Evolutionary conservation across 805 yeast genomes (phyloP).

Genomic region (Zygoascus bituminiphila): DNA sequence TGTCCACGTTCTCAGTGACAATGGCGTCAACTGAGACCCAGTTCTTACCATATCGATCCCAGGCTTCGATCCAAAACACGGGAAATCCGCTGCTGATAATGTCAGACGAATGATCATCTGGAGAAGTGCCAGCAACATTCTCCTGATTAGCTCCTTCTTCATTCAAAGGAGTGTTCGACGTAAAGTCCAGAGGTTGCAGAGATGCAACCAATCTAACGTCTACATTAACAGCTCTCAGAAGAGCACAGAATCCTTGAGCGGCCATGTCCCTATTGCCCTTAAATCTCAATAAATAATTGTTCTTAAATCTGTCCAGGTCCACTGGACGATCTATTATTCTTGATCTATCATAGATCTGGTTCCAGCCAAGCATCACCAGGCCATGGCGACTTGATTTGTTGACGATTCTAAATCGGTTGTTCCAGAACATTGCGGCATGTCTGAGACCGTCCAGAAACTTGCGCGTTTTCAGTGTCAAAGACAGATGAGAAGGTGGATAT

Average conservation of each 20-base stretch:
- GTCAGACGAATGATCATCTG: background rate
- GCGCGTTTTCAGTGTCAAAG: conserved; percentile 47
- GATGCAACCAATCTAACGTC: conserved; percentile 72
- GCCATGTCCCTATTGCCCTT: conserved; percentile 71
- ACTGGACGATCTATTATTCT: conserved; percentile 20
- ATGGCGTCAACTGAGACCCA: conserved; percentile 89
- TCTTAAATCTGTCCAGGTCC: conserved; percentile 37
- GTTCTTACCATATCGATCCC: conserved; percentile 62
- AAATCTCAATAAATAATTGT: conserved; percentile 33
- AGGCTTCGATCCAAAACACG: conserved; percentile 88
- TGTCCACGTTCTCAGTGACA: conserved; percentile 54
- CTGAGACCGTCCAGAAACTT: conserved; percentile 70
- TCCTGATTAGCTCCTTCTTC: background rate
- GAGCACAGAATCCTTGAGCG: conserved; percentile 79
- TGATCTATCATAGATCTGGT: conserved; percentile 30
- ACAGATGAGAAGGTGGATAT: conserved; percentile 38
- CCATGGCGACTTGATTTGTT: conserved; percentile 27
- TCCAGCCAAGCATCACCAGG: conserved; percentile 41
- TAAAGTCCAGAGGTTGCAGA: conserved; percentile 84
- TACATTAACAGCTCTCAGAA: conserved; percentile 62
- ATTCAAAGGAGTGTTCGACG: conserved; percentile 24
- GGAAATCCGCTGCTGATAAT: conserved; percentile 40
- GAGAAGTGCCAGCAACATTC: background rate
- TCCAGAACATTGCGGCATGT: conserved; percentile 57
- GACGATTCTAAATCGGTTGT: conserved; percentile 40